Conservation (phyloP, 2,329 filamentous ascomycete species). For the Claviceps pazoutovae region DNA sequence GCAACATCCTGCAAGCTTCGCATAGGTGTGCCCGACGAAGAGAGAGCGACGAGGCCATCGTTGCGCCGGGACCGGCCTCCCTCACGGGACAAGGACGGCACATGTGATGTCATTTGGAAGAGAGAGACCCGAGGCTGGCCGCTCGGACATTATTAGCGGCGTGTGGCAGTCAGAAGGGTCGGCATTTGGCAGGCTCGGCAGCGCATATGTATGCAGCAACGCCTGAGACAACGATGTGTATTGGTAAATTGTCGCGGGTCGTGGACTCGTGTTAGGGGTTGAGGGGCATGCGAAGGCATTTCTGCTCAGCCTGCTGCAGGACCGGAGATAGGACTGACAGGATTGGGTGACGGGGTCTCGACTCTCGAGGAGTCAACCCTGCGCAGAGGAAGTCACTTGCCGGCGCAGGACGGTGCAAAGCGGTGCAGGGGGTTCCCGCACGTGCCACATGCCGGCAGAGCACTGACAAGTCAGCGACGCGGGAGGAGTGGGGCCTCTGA, state of each 20-base stretch:
- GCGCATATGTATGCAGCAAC: not conserved
- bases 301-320: too few relatives aligned
- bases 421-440: too few relatives aligned
- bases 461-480: too few relatives aligned
- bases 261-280: not conserved
- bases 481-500: too few relatives aligned
- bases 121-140: not conserved
- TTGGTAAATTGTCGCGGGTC: not conserved
- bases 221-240: not conserved
- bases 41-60: constrained; percentile 2
- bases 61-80: constrained; percentile 5
- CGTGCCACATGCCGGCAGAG: too few relatives aligned
- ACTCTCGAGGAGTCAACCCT: too few relatives aligned
- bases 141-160: constrained; percentile 4
- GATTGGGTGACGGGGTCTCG: too few relatives aligned
- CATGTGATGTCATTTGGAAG: constrained; percentile 7
- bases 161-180: not conserved
- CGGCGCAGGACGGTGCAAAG: too few relatives aligned
- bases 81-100: constrained; percentile 5
- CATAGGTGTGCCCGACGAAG: not conserved
- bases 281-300: constrained; percentile 6
- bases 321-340: too few relatives aligned
- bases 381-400: too few relatives aligned
- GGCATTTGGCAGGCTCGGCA: constrained; percentile 1
- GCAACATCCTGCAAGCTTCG: not conserved